Percentiles rank a stretch among this genome's conserved stretches.
Evolutionary conservation across 2,329 filamentous ascomycete genomes (phyloP).

Genomic region (Pseudopithomyces maydicus): DNA sequence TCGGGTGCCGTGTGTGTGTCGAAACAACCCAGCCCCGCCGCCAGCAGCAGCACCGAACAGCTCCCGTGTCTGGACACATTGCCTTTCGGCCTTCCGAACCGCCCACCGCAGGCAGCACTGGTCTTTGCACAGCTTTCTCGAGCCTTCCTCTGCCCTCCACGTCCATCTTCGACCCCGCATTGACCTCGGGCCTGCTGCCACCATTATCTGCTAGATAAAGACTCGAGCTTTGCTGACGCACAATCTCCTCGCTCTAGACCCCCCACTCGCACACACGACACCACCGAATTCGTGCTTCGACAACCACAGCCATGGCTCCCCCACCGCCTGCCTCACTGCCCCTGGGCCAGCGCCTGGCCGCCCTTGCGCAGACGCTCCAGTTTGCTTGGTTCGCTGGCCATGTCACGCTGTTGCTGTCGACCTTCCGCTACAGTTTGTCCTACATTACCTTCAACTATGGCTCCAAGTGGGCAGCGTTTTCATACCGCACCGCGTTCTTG

Average conservation of each 20-base stretch:
- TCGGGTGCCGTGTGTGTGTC: slow-evolving; percentile 35
- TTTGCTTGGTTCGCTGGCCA: slow-evolving; percentile 78
- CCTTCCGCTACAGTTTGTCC: slow-evolving; percentile 81
- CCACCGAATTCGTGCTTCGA: slow-evolving; percentile 16
- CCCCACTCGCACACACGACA: slow-evolving; percentile 30
- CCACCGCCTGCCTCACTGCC: slow-evolving; percentile 72
- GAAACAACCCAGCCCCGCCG: slow-evolving; percentile 30
- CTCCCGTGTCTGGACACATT: slow-evolving; percentile 37
- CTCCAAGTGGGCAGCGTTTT: slow-evolving; percentile 75
- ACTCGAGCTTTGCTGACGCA: slow-evolving; percentile 32
- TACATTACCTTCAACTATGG: slow-evolving; percentile 90
- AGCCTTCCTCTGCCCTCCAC: slow-evolving; percentile 9
- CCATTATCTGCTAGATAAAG: slow-evolving; percentile 6
- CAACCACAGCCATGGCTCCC: slow-evolving; percentile 65
- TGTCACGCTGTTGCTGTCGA: slow-evolving; percentile 80
- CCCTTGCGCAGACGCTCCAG: slow-evolving; percentile 87
- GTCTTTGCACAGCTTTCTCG: not conserved
- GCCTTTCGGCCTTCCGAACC: slow-evolving; percentile 23
- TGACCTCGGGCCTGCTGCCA: slow-evolving; percentile 19
- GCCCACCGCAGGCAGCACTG: slow-evolving; percentile 18
- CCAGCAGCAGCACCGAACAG: slow-evolving; percentile 7
- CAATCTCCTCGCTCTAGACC: slow-evolving; percentile 25
- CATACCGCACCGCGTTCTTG: slow-evolving; percentile 89
- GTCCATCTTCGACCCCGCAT: slow-evolving; percentile 14
- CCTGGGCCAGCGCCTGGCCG: slow-evolving; percentile 74